Percentiles rank a stretch among this genome's conserved stretches.
phyloP scores from a whole-genome alignment of 345 rosid genomes.

The Lenwebbia sp. region DNA sequence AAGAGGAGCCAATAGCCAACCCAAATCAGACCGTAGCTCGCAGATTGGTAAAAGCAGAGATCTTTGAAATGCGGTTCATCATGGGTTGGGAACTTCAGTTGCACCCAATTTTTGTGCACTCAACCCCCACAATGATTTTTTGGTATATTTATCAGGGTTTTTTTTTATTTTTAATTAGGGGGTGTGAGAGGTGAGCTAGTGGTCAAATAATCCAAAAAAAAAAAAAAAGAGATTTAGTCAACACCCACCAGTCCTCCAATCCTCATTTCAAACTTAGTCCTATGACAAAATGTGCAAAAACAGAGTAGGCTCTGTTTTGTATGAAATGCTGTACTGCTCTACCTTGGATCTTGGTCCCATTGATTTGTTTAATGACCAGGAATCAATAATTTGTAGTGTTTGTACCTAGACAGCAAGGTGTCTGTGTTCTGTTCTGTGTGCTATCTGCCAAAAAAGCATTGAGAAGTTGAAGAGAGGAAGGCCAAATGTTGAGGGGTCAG shows the following conservation, averaged over 20 bases:
- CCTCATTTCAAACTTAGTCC: neutral
- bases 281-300: neutral
- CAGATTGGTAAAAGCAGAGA: neutral
- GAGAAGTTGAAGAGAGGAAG: neutral
- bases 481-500: neutral
- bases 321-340: neutral
- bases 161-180: neutral
- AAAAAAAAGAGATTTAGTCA: neutral
- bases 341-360: neutral
- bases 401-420: neutral
- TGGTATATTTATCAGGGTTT: neutral
- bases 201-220: neutral
- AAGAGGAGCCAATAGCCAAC: neutral
- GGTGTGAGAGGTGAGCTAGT: neutral
- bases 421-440: neutral
- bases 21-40: neutral
- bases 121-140: neutral
- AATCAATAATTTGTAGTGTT: neutral
- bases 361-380: neutral
- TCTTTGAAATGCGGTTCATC: neutral
- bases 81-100: neutral
- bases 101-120: neutral
- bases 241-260: neutral
- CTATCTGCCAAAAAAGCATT: neutral
- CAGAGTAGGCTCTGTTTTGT: neutral